Base-by-base conservation (phyloP, 2,329 filamentous ascomycete genomes). In the Byssoonygena ceratinophila region DNA sequence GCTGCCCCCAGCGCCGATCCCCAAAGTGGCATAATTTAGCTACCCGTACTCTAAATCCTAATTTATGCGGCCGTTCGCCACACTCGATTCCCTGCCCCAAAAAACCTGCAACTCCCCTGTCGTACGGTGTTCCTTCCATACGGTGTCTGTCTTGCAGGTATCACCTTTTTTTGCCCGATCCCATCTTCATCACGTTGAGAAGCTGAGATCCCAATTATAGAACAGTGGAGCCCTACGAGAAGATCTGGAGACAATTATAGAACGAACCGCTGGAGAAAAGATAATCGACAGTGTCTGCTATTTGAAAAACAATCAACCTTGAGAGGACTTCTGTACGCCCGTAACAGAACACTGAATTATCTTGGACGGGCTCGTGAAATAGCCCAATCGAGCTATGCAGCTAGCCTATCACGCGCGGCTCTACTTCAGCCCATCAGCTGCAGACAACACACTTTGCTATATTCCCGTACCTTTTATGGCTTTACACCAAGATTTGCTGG, bases 371-470 rank as follows among this genome's bases (percentile, higher is more conserved):
- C 12, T 22, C n/a, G 34, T 22, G 14, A 12, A 27, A 18, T 18
- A 23, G 23, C 32, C 23, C 34, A 27, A 40, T 2, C 23, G n/a
- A 29, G 7, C 23, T 6, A n/a, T 3, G 16, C 16, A 18, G 8
- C 25, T 18, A 8, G 41, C 14, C 7, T 4, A 16, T 50, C 48
- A 51, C 48, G 48, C 44, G 48, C 18, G 1, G 6, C 14, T n/a
- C 1, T 22, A 25, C 37, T 43, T 32, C 32, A 25, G 40, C 49
- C 49, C 49, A 51, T 51, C 49, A 51, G 49, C 31, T 36, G 18
- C 49, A 37, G 40, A 36, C 49, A 51, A 51, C 49, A 29, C 49
- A 51, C 39, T 16, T 11, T 12, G 12, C 25, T 11, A 16, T 16
- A 8, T 20, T 32, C 18, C 16, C 8, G 20, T 23, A 22, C 29